Evolutionary conservation across 2,329 filamentous ascomycete genomes (phyloP), one percentile per base, ranked within the genome.

Genomic region (Sporothrix inflata): DNA sequence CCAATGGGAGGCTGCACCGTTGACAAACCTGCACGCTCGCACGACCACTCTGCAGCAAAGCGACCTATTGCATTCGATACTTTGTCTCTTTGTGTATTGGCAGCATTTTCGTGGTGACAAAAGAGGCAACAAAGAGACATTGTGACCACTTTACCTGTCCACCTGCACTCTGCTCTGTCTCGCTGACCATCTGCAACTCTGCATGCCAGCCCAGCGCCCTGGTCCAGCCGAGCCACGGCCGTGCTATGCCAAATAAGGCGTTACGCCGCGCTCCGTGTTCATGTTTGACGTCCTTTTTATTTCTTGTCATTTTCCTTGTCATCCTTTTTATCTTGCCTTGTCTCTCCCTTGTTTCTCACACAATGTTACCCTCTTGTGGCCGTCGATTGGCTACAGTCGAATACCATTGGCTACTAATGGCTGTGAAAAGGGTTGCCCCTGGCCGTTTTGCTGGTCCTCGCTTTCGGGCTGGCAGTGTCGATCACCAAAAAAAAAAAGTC

Each of bases 211-310:
- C 61, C 40, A 65, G 40, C 14, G 14, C 14, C 8, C 4, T 45
- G 63, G 63, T 49, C 40, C 40, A 30, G 40, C 42, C 42, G 63
- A 34, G 21, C 42, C 12, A 24, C 57, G 8, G 38, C 9, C 57
- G 57, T 40, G 24, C 42, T 66, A 30, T 49, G 61, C 63, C 63
- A 42, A 66, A 49, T 24, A 47, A 63, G 63, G 40, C 63, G 24
- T 30, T 12, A 47, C 42, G 40, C 40, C 14, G 42, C 42, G 42
- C 24, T 47, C 24, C 21, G 16, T 66, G 21, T 30, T 66, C 14
- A 49, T 6, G 9, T 66, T 47, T 21, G 9, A 21, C 21, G 24
- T 47, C 6, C 24, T 7, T 14, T 47, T 2, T 47, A 6, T 27
- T 16, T 47, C 40, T 66, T 65, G 55, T 38, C 11, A 8, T n/a